phyloP scores from a whole-genome alignment of 2,329 filamentous ascomycete species.

The Furcasterigmium furcatum region DNA sequence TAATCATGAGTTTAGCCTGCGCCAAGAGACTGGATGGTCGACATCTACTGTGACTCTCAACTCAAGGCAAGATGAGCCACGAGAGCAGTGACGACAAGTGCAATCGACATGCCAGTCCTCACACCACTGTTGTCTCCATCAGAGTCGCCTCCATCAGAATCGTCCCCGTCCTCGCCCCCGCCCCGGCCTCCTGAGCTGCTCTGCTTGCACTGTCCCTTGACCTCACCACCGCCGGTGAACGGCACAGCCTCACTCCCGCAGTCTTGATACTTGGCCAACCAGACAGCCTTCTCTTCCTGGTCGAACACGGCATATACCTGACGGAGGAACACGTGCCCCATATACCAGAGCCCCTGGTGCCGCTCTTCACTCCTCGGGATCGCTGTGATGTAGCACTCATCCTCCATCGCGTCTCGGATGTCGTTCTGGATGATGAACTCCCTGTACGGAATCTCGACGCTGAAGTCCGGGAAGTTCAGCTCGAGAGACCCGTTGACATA shows the following conservation, averaged over 20 bases:
- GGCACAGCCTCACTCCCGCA: not conserved
- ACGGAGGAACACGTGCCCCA: not conserved
- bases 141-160: too few species aligned
- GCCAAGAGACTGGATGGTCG: too few species aligned
- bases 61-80: too few species aligned
- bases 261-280: not conserved
- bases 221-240: not conserved
- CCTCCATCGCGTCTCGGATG: not conserved
- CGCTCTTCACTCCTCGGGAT: not conserved
- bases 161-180: too few species aligned
- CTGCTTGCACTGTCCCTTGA: not conserved
- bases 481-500: not conserved
- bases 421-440: not conserved
- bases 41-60: too few species aligned
- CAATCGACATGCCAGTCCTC: too few species aligned
- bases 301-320: not conserved
- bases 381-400: not conserved
- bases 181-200: not conserved
- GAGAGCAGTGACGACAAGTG: too few species aligned
- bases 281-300: not conserved
- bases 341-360: not conserved
- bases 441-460: not conserved
- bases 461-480: not conserved
- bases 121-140: too few species aligned
- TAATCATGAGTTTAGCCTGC: too few species aligned